Base-by-base conservation (phyloP, 805 yeast genomes). In the Nakazawaea ishiwadae region DNA sequence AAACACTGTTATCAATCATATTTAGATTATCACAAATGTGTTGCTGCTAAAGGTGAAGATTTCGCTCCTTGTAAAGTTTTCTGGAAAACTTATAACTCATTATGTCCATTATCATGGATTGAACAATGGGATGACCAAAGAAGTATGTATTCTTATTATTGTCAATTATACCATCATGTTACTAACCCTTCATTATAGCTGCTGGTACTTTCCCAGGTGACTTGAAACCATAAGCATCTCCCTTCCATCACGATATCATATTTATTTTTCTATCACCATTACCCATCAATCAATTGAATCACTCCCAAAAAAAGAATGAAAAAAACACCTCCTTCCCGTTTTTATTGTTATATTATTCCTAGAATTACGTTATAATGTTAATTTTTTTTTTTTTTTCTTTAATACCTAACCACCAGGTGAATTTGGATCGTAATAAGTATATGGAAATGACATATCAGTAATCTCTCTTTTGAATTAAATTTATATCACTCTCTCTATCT, bases 1-100 rank as follows among this genome's bases (percentile, higher is more conserved):
- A 89, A 84, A 73, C 96, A 91, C 77, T 93, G 98, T 77, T 95
- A 91, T 81, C 97, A 91, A 74, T 77, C 91, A 55, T 93, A 91
- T 73, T 88, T 93, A 59, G 99, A 93, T 70, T 93, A 91, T 81
- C 93, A 85, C 83, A 90, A 89, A 69, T 93, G 99, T 75, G 79
- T 93, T 63, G 84, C 81, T 59, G 88, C 90, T 53, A 91, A 91
- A 73, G 99, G 99, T 62, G 97, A 91, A 71, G 98, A 90, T 48
- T 93, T 93, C 62, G 96, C 90, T 58, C 98, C 98, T 60, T 93
- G 99, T 71, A 77, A 89, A 70, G 90, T 86, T 56, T 93, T 93
- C 75, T 86, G 79, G 81, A 84, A 79, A 68, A 87, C 97, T 44
- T 93, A 77, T 77, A 78, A 84, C 55, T 78, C 96, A 18, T 73